Conservation (phyloP, 345 rosid genomes). For the Cardamine resedifolia region DNA sequence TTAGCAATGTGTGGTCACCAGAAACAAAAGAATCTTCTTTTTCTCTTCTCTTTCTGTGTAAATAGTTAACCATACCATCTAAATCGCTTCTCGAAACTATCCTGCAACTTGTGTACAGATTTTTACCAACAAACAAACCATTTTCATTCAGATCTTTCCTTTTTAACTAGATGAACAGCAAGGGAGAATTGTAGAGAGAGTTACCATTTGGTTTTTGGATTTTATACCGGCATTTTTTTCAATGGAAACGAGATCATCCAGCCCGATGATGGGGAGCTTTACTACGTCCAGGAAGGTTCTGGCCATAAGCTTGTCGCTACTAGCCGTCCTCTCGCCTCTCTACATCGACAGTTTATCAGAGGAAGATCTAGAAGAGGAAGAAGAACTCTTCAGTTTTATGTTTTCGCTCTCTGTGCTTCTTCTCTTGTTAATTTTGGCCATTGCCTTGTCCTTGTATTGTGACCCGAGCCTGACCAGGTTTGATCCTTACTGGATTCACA, state of each 20-base stretch:
- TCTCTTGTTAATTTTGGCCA: conserved; percentile 52
- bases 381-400: conserved; percentile 41
- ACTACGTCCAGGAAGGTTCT: conserved; percentile 53
- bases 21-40: conserved; percentile 24
- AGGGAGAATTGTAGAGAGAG: conserved; percentile 26
- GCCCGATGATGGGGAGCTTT: conserved; percentile 29
- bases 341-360: conserved; percentile 48
- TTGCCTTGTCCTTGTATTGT: conserved; percentile 49
- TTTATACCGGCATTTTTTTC: background rate
- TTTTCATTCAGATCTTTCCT: background rate
- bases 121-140: conserved; percentile 14
- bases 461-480: conserved; percentile 67
- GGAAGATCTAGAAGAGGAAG: conserved; percentile 45
- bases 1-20: conserved; percentile 15
- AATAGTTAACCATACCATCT: background rate
- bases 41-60: conserved; percentile 19
- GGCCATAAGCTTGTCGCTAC: conserved; percentile 51
- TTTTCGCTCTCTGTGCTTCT: conserved; percentile 58
- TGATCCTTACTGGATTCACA: conserved; percentile 84
- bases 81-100: conserved; percentile 1
- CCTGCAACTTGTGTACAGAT: conserved; percentile 20
- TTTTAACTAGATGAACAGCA: no score
- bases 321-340: conserved; percentile 76
- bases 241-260: conserved; percentile 25
- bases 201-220: background rate